A percentile compares a stretch with the other conserved stretches of the same genome.
phyloP scores from a whole-genome alignment of 306 rosid species.

The cucumber (Cucumis sativus) region Cucumber_9930_V3 NC_026657.2:39291501-39292000 shows the following conservation, averaged over 20 bases:
- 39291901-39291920: not conserved
- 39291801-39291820: conserved; percentile 56
- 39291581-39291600: not conserved
- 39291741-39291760: conserved; percentile 76
- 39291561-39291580: not conserved
- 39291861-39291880: not conserved
- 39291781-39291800: conserved; percentile 73
- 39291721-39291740: conserved; percentile 72
- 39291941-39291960: conserved; percentile 29
- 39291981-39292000: conserved; percentile 73
- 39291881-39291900: not conserved
- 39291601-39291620: not conserved
- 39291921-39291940: conserved; percentile 35
- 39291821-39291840: conserved; percentile 46
- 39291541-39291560: too few species aligned
- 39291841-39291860: conserved; percentile 23
- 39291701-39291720: conserved; percentile 54
- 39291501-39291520: too few species aligned
- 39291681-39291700: conserved; percentile 77
- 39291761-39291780: conserved; percentile 95
- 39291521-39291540: too few species aligned
- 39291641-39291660: not conserved
- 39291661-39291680: not conserved
- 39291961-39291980: conserved; percentile 63
- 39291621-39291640: not conserved